phyloP scores from a whole-genome alignment of 179 eudicot genomes.

The Spergularia azorica region DNA sequence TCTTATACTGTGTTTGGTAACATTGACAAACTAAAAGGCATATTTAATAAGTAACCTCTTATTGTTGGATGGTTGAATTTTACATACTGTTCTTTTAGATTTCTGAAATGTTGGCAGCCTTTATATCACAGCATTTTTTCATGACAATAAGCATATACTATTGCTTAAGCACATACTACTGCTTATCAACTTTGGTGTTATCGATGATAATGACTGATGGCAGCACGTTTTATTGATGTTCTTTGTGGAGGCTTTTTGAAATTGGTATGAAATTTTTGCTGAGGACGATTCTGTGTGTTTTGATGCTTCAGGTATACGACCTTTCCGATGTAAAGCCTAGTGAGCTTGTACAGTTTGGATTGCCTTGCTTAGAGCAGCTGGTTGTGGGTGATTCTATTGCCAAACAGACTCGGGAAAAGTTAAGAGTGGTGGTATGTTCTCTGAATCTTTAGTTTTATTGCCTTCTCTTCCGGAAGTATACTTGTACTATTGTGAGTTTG shows the following conservation, averaged over 20 bases:
- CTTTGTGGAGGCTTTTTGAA: neutral
- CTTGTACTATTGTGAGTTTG: neutral
- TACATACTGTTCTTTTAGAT: too few species aligned
- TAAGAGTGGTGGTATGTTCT: conserved; percentile 81
- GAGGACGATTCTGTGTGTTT: neutral
- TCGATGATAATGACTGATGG: neutral
- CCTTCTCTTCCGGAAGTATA: neutral
- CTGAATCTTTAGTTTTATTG: neutral
- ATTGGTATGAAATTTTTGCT: neutral
- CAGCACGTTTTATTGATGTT: neutral
- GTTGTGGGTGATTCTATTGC: conserved; percentile 76
- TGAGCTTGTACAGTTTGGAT: conserved; percentile 72
- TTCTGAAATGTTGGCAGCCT: too few species aligned
- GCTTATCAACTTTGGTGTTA: neutral
- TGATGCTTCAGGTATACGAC: conserved; percentile 66
- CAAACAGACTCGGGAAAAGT: conserved; percentile 64
- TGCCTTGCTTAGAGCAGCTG: conserved; percentile 86
- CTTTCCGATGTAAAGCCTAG: conserved; percentile 79
- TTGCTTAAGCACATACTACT: too few species aligned
- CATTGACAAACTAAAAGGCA: too few species aligned
- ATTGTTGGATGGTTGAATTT: too few species aligned
- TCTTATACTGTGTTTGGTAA: too few species aligned
- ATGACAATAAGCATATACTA: too few species aligned
- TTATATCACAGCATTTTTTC: too few species aligned
- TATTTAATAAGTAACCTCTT: too few species aligned